Conservation (phyloP, 2,329 filamentous ascomycete species). For the Exophiala dermatitidis region DNA sequence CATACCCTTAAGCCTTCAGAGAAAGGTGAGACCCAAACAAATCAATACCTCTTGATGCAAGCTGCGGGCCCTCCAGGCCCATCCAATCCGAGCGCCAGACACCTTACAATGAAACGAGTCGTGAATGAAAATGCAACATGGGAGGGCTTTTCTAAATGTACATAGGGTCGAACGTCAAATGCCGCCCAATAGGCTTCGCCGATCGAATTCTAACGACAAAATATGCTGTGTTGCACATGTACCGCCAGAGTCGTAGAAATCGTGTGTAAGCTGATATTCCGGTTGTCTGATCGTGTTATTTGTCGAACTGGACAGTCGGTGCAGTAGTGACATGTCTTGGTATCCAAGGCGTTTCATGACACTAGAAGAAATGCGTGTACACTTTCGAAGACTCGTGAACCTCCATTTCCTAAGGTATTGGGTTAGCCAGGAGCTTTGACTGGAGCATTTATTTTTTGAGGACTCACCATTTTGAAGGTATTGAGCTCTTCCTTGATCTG, state of each 20-base stretch:
- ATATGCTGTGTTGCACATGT: constrained; percentile 21
- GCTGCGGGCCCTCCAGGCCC: constrained; percentile 8
- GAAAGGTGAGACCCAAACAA: not conserved
- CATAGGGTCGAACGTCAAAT: constrained; percentile 15
- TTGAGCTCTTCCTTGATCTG: constrained; percentile 99
- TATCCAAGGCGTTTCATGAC: constrained; percentile 12
- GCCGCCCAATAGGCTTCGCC: constrained; percentile 12
- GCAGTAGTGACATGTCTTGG: constrained; percentile 4
- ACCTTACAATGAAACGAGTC: constrained; percentile 23
- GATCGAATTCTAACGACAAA: constrained; percentile 15
- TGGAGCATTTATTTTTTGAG: too few relatives aligned
- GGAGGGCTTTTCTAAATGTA: constrained; percentile 25
- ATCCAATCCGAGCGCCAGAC: constrained; percentile 16
- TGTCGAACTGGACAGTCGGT: constrained; percentile 2
- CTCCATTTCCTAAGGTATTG: constrained; percentile 78
- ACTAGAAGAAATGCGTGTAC: constrained; percentile 96
- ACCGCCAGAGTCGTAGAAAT: constrained; percentile 22
- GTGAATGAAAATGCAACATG: constrained; percentile 22
- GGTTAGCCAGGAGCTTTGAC: constrained; percentile 34
- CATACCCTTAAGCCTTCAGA: not conserved
- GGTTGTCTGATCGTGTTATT: constrained; percentile 4
- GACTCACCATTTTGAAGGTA: constrained; percentile 92
- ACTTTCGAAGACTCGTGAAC: constrained; percentile 98
- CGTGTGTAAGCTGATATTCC: constrained; percentile 11
- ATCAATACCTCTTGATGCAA: constrained; percentile 6